These are phyloP conservation scores for Strobilomyces dryophilus DNA, from an alignment of 768 basidiomycete species.

Conservation along the genomic window DNA sequence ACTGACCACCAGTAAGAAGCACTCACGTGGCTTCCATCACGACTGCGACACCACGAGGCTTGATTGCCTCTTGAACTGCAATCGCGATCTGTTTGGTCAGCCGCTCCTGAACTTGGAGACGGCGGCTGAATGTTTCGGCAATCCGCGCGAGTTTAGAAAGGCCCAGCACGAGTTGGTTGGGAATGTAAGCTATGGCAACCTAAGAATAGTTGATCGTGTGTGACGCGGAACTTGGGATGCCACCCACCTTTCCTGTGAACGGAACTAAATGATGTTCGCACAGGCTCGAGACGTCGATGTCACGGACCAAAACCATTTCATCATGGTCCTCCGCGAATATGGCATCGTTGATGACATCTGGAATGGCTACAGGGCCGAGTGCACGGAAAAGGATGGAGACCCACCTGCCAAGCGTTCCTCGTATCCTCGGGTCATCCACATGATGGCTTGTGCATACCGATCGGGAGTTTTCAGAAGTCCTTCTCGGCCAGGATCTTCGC, in stretches of 20 bases:
- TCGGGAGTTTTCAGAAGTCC: conserved; percentile 90
- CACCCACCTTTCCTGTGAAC: conserved; percentile 89
- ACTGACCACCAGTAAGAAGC: conserved; percentile 3
- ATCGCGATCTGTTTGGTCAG: conserved; percentile 96
- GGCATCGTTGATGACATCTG: conserved; percentile 98
- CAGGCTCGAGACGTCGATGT: conserved; percentile 94
- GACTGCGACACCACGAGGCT: conserved; percentile 95
- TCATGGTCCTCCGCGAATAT: conserved; percentile 99
- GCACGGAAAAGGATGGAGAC: conserved; percentile 16
- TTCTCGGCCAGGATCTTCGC: conserved; percentile 95
- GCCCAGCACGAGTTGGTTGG: conserved; percentile 90
- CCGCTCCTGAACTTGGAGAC: conserved; percentile 96
- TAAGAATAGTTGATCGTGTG: conserved; percentile 33
- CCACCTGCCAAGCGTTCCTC: conserved; percentile 89
- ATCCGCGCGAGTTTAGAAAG: conserved; percentile 95
- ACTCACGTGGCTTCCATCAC: conserved; percentile 98
- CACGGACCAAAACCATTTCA: conserved; percentile 97
- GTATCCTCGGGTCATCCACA: conserved; percentile 99
- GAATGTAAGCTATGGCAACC: conserved; percentile 98
- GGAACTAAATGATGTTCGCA: conserved; percentile 99
- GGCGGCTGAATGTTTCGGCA: conserved; percentile 93
- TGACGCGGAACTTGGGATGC: conserved; percentile 13
- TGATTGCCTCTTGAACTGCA: conserved; percentile 97
- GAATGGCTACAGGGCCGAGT: conserved; percentile 10
- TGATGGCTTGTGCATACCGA: conserved; percentile 91